phyloP scores from a whole-genome alignment of 768 basidiomycete genomes.

The Leccinum longicurvipes region DNA sequence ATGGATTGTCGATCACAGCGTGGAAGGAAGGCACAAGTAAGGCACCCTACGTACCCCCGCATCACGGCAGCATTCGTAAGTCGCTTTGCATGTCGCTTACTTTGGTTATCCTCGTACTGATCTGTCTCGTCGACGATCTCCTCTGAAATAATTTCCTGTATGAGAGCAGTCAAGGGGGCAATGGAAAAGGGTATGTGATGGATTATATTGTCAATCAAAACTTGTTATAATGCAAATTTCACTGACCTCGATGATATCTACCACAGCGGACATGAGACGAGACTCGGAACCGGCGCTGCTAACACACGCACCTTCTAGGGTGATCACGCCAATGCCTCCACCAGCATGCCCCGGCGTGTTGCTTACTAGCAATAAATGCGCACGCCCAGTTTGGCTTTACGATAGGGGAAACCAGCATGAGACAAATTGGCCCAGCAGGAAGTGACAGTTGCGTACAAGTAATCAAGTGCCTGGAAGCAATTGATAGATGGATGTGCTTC shows the following conservation, averaged over 20 bases:
- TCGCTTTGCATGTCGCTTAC: conserved; percentile 69
- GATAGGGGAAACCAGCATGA: conserved; percentile 37
- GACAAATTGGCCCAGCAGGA: neutral
- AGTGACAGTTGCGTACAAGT: conserved; percentile 54
- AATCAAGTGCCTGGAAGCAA: conserved; percentile 93
- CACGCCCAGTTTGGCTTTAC: conserved; percentile 92
- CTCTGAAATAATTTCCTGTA: conserved; percentile 89
- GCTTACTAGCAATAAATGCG: conserved; percentile 86
- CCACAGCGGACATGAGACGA: neutral
- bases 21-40: neutral
- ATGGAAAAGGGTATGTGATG: neutral
- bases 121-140: conserved; percentile 97
- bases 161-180: conserved; percentile 4
- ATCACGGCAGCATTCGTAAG: conserved; percentile 72
- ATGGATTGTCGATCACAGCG: neutral
- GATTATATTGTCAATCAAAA: neutral
- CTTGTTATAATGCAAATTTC: neutral
- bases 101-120: conserved; percentile 82
- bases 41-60: conserved; percentile 53
- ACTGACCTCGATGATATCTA: conserved; percentile 71
- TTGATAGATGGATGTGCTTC: conserved; percentile 88
- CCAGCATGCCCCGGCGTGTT: conserved; percentile 76
- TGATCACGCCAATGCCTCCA: conserved; percentile 89
- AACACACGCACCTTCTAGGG: conserved; percentile 62
- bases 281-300: neutral